Evolutionary conservation across 176 grass and related monocot genomes (phyloP).

Genomic region (Triticum timopheevii): DNA sequence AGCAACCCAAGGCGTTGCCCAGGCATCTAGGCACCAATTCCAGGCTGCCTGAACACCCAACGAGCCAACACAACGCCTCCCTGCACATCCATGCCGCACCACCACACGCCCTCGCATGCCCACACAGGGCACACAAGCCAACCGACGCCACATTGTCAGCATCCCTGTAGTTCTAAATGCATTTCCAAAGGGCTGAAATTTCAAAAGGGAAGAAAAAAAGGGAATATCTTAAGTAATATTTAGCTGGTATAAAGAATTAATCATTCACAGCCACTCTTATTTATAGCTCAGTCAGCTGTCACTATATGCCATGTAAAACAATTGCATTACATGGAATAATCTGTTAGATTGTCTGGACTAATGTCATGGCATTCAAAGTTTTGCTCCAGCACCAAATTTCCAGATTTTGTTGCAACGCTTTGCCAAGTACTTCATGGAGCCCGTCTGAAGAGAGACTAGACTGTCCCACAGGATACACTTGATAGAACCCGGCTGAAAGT

Average conservation of each 20-base stretch:
- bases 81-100: too few relatives aligned
- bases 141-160: too few relatives aligned
- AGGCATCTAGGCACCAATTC: too few relatives aligned
- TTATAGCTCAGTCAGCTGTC: not conserved
- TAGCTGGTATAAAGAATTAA: not conserved
- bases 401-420: not conserved
- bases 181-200: too few relatives aligned
- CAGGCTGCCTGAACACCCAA: too few relatives aligned
- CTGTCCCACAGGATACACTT: not conserved
- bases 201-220: not conserved
- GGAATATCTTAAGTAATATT: not conserved
- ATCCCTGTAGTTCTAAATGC: too few relatives aligned
- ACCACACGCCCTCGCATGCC: too few relatives aligned
- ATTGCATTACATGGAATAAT: slow-evolving; percentile 3
- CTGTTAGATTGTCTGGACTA: not conserved
- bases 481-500: not conserved
- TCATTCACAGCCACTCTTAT: not conserved
- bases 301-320: not conserved
- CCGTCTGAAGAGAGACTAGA: slow-evolving; percentile 25
- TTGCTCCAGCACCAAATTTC: slow-evolving; percentile 12
- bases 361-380: not conserved
- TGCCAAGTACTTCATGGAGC: not conserved
- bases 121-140: too few relatives aligned
- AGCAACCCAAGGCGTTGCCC: too few relatives aligned
- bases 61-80: too few relatives aligned